Base-by-base conservation (phyloP, 176 grass and related monocot species). In the Aegilops umbellulata region DNA sequence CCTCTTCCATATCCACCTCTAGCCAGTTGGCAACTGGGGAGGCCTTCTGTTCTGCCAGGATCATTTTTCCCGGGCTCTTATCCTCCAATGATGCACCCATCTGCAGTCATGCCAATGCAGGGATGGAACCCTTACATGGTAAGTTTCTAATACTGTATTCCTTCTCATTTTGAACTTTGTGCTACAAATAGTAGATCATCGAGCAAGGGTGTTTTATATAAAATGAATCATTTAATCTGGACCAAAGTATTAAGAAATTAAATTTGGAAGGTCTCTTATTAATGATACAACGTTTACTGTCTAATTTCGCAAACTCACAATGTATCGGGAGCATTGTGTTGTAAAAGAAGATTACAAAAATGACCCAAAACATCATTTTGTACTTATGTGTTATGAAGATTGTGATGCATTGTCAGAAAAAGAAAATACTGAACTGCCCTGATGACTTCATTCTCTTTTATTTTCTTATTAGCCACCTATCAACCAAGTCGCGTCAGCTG, bases 101-200 rank as follows among this genome's bases (percentile, higher is more conserved):
- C 93, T 74, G 69, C 88, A 88, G 90, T 92, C 39, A 79, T 98
- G 67, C 94, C 90, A 55, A 84, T 92, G 87, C 97, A 90, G 62
- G 93, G 93, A 76, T 99, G 97, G 94, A 94, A 88, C 81, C 92
- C 94, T 76, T 99, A 99, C 84, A 65, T 91, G 87, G 97, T 96
- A 74, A 87, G 88, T 83, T 87, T 64, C 57, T 81, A 16, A 75
- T 57, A 25, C 19, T 57, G 83, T 74, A 22, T 76, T 78, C 60
- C 9, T 76, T 87, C 47, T 55, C 31, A 83, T 67, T 83, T 90
- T 55, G 20, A 77, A 78, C 65, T 86, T 82, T 79, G 60, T 30
- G 46, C 30, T 23, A 38, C 29, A 77, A 3, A 64, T 35, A 77
- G 71, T 84, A 30, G 60, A 61, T 65, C 14, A 84, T 76, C 22